Percentiles rank a stretch among this genome's conserved stretches.
Conservation (phyloP, 2,329 filamentous ascomycete genomes). For the Penicillium sclerotigenum region DNA sequence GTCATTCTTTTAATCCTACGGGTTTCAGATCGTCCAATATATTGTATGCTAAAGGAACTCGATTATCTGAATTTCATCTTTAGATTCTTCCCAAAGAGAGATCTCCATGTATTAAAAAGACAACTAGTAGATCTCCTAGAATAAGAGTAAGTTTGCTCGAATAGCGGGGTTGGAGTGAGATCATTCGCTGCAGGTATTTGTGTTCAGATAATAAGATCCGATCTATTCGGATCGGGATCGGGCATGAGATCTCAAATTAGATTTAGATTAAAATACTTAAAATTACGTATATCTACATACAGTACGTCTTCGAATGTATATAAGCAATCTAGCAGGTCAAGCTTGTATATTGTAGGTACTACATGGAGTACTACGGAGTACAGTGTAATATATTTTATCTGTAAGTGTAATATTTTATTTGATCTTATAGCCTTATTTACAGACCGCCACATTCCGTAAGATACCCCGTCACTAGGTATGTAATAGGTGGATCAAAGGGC, state of each 20-base stretch:
- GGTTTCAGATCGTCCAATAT: not conserved
- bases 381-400: not conserved
- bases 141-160: not conserved
- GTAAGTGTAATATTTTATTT: not conserved
- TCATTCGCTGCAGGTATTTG: slow-evolving; percentile 8
- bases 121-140: not conserved
- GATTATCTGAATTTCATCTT: not conserved
- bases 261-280: not conserved
- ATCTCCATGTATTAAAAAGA: not conserved
- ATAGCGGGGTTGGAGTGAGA: not conserved
- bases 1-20: not conserved
- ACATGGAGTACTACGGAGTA: not conserved
- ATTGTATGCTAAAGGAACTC: not conserved
- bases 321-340: too few relatives aligned
- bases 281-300: not conserved
- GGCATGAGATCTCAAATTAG: not conserved
- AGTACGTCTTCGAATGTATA: not conserved
- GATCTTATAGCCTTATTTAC: not conserved
- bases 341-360: not conserved
- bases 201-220: slow-evolving; percentile 4
- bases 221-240: slow-evolving; percentile 2
- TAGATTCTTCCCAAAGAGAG: not conserved
- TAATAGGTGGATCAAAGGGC: not conserved
- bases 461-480: not conserved
- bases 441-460: slow-evolving; percentile 7